Conservation (phyloP, 1,284 basidiomycete species). For the Ceratobasidium sp. region DNA sequence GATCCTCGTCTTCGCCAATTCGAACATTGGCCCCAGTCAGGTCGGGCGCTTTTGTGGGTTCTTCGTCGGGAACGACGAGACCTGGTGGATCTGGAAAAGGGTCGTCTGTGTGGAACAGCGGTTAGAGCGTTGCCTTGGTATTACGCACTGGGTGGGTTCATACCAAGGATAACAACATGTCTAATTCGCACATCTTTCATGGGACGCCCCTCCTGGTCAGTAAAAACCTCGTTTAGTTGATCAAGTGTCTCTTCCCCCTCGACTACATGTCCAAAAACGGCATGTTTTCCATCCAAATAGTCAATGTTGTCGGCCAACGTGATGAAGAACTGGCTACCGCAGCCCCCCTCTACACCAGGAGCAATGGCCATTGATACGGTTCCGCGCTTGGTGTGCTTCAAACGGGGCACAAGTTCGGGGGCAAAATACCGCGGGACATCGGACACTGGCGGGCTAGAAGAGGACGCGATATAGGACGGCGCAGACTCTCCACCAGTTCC, state of each 20-base stretch:
- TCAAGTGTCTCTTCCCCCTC: slow-evolving; percentile 94
- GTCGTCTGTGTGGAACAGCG: slow-evolving; percentile 76
- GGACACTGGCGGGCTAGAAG: slow-evolving; percentile 55
- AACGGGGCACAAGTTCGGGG: slow-evolving; percentile 81
- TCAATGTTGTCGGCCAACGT: slow-evolving; percentile 92
- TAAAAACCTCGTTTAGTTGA: slow-evolving; percentile 92
- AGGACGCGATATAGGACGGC: slow-evolving; percentile 77
- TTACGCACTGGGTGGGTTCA: slow-evolving; percentile 53
- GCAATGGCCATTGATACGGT: slow-evolving; percentile 97
- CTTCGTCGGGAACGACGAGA: slow-evolving; percentile 78
- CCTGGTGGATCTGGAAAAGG: slow-evolving; percentile 91
- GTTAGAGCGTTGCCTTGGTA: slow-evolving; percentile 25
- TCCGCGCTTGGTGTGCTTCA: slow-evolving; percentile 90
- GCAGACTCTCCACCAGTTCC: slow-evolving; percentile 93
- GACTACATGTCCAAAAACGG: slow-evolving; percentile 94
- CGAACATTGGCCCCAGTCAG: slow-evolving; percentile 74
- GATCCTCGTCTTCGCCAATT: slow-evolving; percentile 93
- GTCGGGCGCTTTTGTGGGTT: slow-evolving; percentile 86
- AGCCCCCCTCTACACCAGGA: slow-evolving; percentile 79
- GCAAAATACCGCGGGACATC: slow-evolving; percentile 77
- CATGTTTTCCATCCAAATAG: slow-evolving; percentile 96
- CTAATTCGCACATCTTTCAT: slow-evolving; percentile 94
- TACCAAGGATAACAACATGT: slow-evolving; percentile 93
- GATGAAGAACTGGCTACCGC: slow-evolving; percentile 97
- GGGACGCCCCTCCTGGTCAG: slow-evolving; percentile 90